These are phyloP conservation scores for Dendrobium officinale DNA, from an alignment of 106 monocot genomes.

Conservation along the genomic window DNA sequence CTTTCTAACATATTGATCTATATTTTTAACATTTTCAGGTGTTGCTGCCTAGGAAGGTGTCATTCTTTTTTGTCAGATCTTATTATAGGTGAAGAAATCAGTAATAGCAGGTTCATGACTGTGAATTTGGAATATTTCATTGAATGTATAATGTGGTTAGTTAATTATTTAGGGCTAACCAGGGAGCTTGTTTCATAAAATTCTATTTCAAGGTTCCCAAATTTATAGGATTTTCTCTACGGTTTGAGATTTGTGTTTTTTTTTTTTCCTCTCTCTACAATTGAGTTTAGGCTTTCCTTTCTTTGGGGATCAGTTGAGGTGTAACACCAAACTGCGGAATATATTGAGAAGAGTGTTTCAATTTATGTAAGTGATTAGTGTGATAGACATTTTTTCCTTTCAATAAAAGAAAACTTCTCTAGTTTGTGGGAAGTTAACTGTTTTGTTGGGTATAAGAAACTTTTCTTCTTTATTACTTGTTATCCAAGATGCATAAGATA, in stretches of 20 bases:
- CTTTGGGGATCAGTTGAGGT: constrained; percentile 1
- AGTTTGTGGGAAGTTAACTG: neutral
- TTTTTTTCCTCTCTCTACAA: neutral
- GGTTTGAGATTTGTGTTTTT: neutral
- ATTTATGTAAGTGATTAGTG: constrained; percentile 1
- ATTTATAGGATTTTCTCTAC: constrained; percentile 1
- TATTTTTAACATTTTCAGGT: constrained; percentile 10
- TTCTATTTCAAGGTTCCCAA: neutral
- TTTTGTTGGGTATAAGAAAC: neutral
- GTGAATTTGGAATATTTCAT: constrained; percentile 16
- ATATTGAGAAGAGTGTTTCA: neutral
- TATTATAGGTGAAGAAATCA: constrained; percentile 21
- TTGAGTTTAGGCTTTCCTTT: constrained; percentile 9
- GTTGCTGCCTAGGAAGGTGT: constrained; percentile 18
- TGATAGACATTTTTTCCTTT: neutral
- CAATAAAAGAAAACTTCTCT: constrained; percentile 3
- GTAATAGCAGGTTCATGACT: constrained; percentile 28
- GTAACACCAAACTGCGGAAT: neutral
- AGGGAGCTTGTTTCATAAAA: constrained; percentile 6
- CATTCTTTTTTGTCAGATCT: constrained; percentile 17
- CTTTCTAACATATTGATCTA: neutral
- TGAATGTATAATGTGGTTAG: constrained; percentile 16
- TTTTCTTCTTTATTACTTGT: neutral
- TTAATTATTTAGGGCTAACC: constrained; percentile 21
- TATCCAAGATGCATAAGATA: neutral